Evolutionary conservation across 2,329 filamentous ascomycete genomes (phyloP), one percentile per base, ranked within the genome.

Genomic region (Tolypocladium sp.): DNA sequence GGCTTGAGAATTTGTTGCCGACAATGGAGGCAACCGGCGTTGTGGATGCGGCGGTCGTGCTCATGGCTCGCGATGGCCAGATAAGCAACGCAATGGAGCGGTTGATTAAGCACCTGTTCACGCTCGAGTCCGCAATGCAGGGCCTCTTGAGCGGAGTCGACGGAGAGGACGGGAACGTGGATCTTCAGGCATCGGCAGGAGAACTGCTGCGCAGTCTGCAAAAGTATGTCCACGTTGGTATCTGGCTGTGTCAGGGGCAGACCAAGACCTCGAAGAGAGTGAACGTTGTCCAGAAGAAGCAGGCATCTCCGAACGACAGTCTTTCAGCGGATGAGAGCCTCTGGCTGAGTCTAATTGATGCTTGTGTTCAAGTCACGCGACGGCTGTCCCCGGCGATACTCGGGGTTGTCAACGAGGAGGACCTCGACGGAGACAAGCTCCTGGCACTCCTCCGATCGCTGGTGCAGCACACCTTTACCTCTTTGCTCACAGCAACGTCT

Each of bases 201-300:
- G 88, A 92, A 59, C 79, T 96, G 1, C 79, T 96, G 4, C 83
- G 85, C 59, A 86, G 88, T 0, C 76, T 99, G 22, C 87, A 95
- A 62, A 97, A 96, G 70, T 97, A 96, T 73, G 86, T 88, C 1
- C 88, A 92, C 63, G 91, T 99, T 1, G 94, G 95, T 17, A 93
- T 96, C 56, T 99, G 94, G 94, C 79, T 99, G 15, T 97, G 94
- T 66, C 91, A 95, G 73, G 86, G 88, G 1, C 91, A 96, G 70
- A 91, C 85, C 55, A 90, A 88, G 67, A 82, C 81, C 0, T 73
- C 77, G 7, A 80, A 76, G 60, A 74, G 75, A 60, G 66, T 70
- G 57, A 77, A 72, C 63, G 71, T 74, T 25, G 74, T 82, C 5
- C 73, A 83, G 56, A 77, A 85, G 63, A 83, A 73, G 72, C 81